Base-by-base conservation (phyloP, 176 grass and related monocot species). In the Zoysia japonica region DNA sequence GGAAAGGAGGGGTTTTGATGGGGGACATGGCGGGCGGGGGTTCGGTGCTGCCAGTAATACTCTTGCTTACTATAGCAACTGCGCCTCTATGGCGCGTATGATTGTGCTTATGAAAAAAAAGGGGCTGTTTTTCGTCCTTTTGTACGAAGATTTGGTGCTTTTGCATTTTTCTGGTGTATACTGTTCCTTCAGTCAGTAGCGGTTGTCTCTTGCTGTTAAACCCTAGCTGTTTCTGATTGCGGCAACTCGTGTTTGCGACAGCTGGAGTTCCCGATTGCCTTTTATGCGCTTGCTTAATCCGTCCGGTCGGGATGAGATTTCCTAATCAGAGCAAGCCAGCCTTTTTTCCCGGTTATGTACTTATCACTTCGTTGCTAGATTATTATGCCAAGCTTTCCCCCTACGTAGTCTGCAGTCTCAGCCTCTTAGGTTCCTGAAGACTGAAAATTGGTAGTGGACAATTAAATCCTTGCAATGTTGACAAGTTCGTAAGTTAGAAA, bases 191-290 rank as follows among this genome's bases (percentile, higher is more conserved):
- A 52, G 51, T 46, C 80, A 8, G 75, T 76, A 67, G 60, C 15
- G 38, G 47, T 75, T 85, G 44, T 42, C 16, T 55, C 56, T 80
- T 90, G 13, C 45, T 70, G 63, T 68, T 66, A 72, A 71, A 77
- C 77, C 84, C 68, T 77, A 54, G 42, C 63, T 83, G 28, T 28
- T 28, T 28, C 47, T 47, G 61, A 53, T 47, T 70, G 56, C 60
- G 70, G 48, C 40, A 77, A 72, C 3, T 80, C 54, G 10, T 62
- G 64, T 80, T 47, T 53, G 47, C 28, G 51, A 67, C 12, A 48
- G 39, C 38, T 68, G 37, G 12, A 16, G 14, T 39, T 19, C 9
- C 64, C 12, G 62, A 38, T 28, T 78, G 19, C 4, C 56, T 61
- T 61, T 36, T 61, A 61, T 36, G 59, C 19, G 59, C 59, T 36